phyloP scores from a whole-genome alignment of 2,329 filamentous ascomycete genomes.

The Monilinia fructicola region DNA sequence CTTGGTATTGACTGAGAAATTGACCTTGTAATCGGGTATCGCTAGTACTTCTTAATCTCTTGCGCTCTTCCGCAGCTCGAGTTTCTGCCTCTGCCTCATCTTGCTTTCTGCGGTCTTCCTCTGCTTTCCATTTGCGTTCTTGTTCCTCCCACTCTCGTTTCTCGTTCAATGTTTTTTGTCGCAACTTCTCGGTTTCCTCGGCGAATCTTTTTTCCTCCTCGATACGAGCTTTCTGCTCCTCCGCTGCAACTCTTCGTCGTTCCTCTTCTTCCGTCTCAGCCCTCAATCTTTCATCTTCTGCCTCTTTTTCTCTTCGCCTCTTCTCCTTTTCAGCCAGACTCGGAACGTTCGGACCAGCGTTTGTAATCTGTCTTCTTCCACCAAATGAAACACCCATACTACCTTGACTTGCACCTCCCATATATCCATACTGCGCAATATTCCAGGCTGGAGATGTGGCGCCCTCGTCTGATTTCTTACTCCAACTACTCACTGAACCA shows the following conservation, averaged over 20 bases:
- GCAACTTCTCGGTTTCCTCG: slow-evolving; percentile 59
- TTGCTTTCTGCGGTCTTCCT: slow-evolving; percentile 67
- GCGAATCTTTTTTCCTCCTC: slow-evolving; percentile 69
- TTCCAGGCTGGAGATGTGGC: slow-evolving; percentile 92
- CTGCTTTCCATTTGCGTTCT: slow-evolving; percentile 72
- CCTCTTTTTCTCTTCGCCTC: slow-evolving; percentile 54
- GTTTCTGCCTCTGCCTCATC: slow-evolving; percentile 75
- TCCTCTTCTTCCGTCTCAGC: slow-evolving; percentile 55
- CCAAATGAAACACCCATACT: slow-evolving; percentile 94
- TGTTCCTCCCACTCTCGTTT: slow-evolving; percentile 76
- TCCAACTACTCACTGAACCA: slow-evolving; percentile 78
- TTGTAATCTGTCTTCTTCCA: slow-evolving; percentile 88
- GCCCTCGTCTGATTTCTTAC: slow-evolving; percentile 76
- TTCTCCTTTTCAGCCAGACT: slow-evolving; percentile 84
- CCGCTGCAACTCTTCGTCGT: slow-evolving; percentile 47
- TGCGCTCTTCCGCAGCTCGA: slow-evolving; percentile 63
- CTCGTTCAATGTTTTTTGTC: slow-evolving; percentile 63
- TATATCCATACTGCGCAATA: slow-evolving; percentile 96
- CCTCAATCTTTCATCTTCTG: slow-evolving; percentile 60
- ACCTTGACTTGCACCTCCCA: slow-evolving; percentile 94
- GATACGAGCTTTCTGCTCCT: slow-evolving; percentile 60
- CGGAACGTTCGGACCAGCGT: slow-evolving; percentile 73
- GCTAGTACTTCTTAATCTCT: slow-evolving; percentile 57
- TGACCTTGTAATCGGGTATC: slow-evolving; percentile 76
- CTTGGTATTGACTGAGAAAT: slow-evolving; percentile 82